Percentiles rank a stretch among this genome's conserved stretches.
Conservation (phyloP, 106 monocot species). For the Narthecium ossifragum region DNA sequence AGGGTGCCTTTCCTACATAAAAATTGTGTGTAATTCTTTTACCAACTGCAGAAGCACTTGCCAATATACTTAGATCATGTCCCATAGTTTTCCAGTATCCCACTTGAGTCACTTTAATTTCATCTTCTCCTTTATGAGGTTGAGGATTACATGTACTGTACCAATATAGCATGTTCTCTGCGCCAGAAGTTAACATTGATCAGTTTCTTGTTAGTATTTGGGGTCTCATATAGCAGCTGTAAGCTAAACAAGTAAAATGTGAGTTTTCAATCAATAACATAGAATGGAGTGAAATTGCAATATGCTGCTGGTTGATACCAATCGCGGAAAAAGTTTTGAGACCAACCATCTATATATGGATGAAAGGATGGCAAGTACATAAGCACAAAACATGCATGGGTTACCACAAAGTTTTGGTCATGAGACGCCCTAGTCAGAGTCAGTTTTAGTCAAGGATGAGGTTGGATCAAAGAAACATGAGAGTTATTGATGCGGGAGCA, state of each 20-base stretch:
- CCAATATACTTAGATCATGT: neutral
- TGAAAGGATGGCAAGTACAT: too few relatives aligned
- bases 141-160: neutral
- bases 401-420: too few relatives aligned
- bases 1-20: conserved; percentile 2
- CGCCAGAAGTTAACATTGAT: neutral
- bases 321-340: neutral
- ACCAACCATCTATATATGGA: too few relatives aligned
- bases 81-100: conserved; percentile 8
- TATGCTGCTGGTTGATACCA: neutral
- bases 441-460: too few relatives aligned
- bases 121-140: neutral
- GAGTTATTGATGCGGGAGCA: too few relatives aligned
- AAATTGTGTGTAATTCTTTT: conserved; percentile 5
- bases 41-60: neutral
- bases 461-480: too few relatives aligned
- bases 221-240: neutral
- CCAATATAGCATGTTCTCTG: conserved; percentile 2
- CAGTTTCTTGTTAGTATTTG: neutral
- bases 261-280: neutral
- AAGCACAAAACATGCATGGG: too few relatives aligned
- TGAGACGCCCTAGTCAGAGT: too few relatives aligned
- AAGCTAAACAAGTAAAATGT: neutral
- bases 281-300: neutral
- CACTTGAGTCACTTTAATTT: neutral